These are phyloP conservation scores for Penicillium sp. DNA, from an alignment of 2,329 filamentous ascomycete genomes.

Conservation along the genomic window DNA sequence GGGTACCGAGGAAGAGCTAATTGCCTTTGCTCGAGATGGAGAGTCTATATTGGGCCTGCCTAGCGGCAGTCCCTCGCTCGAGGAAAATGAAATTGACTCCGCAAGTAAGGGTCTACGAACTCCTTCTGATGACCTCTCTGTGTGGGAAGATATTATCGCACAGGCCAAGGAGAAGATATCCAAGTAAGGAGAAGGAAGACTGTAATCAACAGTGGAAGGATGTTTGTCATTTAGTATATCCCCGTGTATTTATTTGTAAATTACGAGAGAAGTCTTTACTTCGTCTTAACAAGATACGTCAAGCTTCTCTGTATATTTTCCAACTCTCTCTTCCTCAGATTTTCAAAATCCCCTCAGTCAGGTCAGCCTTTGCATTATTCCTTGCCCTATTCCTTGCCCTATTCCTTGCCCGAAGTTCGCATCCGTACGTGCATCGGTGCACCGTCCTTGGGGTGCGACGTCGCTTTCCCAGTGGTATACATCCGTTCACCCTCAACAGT, in stretches of 20 bases:
- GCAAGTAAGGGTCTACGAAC: slow-evolving; percentile 25
- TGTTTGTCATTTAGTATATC: neutral
- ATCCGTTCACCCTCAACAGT: neutral
- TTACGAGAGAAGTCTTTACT: neutral
- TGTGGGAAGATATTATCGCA: slow-evolving; percentile 42
- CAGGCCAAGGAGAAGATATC: slow-evolving; percentile 17
- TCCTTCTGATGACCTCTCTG: slow-evolving; percentile 27
- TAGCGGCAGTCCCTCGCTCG: slow-evolving; percentile 9
- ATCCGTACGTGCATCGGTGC: neutral
- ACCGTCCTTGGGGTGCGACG: neutral
- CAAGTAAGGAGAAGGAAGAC: neutral
- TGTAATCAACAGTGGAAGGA: neutral
- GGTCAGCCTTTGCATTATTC: neutral
- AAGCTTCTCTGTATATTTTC: neutral
- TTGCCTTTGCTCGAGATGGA: slow-evolving; percentile 54
- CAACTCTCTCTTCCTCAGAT: neutral
- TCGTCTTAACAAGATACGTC: neutral
- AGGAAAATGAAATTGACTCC: slow-evolving; percentile 4
- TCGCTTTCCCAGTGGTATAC: neutral
- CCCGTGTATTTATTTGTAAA: neutral
- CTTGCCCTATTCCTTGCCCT: neutral
- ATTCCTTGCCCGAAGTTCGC: neutral
- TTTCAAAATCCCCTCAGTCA: neutral
- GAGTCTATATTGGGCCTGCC: slow-evolving; percentile 46
- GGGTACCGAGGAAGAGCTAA: slow-evolving; percentile 53